Evolutionary conservation across 2,329 filamentous ascomycete species (phyloP), one percentile per base, ranked within the genome.

Genomic region (Byssothecium circinans): DNA sequence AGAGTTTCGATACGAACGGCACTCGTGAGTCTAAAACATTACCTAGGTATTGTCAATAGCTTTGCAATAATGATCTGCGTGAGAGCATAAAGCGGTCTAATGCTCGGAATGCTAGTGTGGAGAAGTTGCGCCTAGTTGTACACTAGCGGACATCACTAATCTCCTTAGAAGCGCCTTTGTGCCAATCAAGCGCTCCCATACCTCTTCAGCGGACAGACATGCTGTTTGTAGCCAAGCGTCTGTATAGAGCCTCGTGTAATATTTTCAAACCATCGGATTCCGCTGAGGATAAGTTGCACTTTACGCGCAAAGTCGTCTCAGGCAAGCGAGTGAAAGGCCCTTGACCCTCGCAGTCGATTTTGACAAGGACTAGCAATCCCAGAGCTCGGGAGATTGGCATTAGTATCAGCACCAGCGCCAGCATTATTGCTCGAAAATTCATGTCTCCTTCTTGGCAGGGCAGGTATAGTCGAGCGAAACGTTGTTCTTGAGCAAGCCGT

Each of bases 351-450:
- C 35, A 19, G 22, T 22, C 12, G 10, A 25, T 10, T 39, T 39
- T 39, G 25, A 20, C 19, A 27, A 18, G n/a, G n/a, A 20, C 20
- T 25, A 22, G 17, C n/a, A 20, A 34, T 11, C n/a, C n/a, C 36
- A 46, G 36, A 41, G 23, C 23, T 27, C 40, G 48, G 48, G 48
- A 43, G 43, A 47, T 20, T 19, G 20, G 25, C 48, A 34, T 18
- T 45, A 45, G 41, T 32, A 27, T 36, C n/a, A 33, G 36, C 32
- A 40, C 48, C 48, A 43, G 45, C 42, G n/a, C n/a, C n/a, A n/a
- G n/a, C n/a, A n/a, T n/a, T n/a, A 38, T 36, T 25, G 35, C 23
- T 15, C 22, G 14, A 29, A 11, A 15, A 12, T 19, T 8, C 23
- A 25, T 25, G 23, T 7, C 6, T 44, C 15, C 19, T 43, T 37